These are phyloP conservation scores for Quercus lobata DNA, from an alignment of 331 rosid species.

Conservation along the genomic window DNA sequence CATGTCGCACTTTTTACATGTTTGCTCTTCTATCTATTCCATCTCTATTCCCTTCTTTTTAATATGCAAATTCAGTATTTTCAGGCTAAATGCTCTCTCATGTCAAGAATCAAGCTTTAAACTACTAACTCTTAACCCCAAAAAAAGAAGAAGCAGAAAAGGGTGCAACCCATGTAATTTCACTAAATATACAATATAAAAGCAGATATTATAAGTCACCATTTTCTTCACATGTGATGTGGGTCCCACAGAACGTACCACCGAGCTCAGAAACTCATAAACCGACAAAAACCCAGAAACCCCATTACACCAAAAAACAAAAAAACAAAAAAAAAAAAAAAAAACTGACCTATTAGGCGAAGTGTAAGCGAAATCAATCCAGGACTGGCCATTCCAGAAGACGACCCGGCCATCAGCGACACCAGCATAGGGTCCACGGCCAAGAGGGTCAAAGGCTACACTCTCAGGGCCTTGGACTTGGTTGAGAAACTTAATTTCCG, in stretches of 20 bases:
- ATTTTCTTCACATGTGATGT: too few species aligned
- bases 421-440: slow-evolving; percentile 94
- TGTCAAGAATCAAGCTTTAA: neutral
- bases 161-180: too few species aligned
- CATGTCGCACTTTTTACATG: neutral
- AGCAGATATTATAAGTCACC: too few species aligned
- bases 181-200: too few species aligned
- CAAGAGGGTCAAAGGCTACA: slow-evolving; percentile 70
- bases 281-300: neutral
- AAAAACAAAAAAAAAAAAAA: too few species aligned
- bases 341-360: slow-evolving; percentile 62
- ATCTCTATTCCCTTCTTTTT: neutral
- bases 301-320: too few species aligned
- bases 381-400: slow-evolving; percentile 70
- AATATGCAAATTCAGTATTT: neutral
- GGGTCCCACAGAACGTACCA: too few species aligned
- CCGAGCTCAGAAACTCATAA: too few species aligned
- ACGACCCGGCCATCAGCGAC: slow-evolving; percentile 84
- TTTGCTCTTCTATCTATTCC: neutral
- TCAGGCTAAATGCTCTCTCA: neutral
- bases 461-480: slow-evolving; percentile 93
- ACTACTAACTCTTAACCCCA: neutral
- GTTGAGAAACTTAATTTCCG: slow-evolving; percentile 70
- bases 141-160: too few species aligned
- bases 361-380: slow-evolving; percentile 77